Conservation (phyloP, 345 rosid species). For the Eucalyptus pauciflora region DNA sequence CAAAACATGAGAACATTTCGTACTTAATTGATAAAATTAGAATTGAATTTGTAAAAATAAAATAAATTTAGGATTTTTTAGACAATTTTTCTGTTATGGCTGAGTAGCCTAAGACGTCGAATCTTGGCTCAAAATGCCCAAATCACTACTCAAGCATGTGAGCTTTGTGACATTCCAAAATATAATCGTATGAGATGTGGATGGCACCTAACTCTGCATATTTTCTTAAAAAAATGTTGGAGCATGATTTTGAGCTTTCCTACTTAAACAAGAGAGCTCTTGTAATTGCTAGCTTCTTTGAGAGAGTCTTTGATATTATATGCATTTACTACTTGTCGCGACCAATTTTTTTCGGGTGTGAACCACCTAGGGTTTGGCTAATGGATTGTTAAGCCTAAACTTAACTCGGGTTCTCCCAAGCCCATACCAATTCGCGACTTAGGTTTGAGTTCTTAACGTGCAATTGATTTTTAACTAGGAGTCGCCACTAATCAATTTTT, state of each 20-base stretch:
- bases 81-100: fast-evolving
- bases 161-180: neutral
- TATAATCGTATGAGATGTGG: neutral
- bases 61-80: too few species aligned
- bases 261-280: neutral
- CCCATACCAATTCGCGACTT: too few species aligned
- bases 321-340: neutral
- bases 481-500: too few species aligned
- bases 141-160: neutral
- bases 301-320: neutral
- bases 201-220: neutral
- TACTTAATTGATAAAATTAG: too few species aligned
- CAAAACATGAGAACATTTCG: too few species aligned
- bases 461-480: too few species aligned
- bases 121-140: neutral
- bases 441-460: too few species aligned
- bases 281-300: neutral
- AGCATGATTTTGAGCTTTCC: neutral
- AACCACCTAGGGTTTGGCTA: too few species aligned
- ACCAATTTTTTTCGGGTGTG: too few species aligned
- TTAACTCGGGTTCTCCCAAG: too few species aligned
- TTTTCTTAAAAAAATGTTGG: neutral
- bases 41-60: too few species aligned
- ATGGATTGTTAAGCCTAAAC: too few species aligned
- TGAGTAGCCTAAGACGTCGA: neutral